These are phyloP conservation scores for Fraxinus pennsylvanica DNA, from an alignment of 257 asterid species.

Conservation along the genomic window DNA sequence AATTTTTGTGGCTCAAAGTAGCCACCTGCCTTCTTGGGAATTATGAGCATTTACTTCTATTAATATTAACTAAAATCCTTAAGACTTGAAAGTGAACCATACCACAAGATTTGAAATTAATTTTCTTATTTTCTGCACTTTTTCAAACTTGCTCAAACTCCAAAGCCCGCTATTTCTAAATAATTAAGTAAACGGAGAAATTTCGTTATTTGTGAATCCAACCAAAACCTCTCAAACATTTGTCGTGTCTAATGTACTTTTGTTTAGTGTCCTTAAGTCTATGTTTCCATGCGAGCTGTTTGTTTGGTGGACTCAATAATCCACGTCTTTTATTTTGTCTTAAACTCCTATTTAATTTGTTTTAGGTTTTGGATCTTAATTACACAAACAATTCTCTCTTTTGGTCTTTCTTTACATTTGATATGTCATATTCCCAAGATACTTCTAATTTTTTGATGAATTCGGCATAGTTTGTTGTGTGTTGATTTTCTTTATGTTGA, in stretches of 20 bases:
- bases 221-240: constrained; percentile 20
- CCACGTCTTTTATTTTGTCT: constrained; percentile 31
- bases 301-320: constrained; percentile 22
- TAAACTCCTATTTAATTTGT: constrained; percentile 2
- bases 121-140: no score
- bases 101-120: no score
- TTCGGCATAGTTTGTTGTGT: not conserved
- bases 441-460: not conserved
- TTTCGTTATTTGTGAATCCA: constrained; percentile 6
- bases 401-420: not conserved
- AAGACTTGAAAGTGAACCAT: no score
- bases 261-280: constrained; percentile 33
- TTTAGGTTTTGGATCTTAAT: constrained; percentile 15
- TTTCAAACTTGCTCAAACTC: not conserved
- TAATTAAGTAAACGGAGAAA: not conserved
- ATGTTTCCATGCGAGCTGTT: constrained; percentile 37
- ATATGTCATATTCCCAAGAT: not conserved
- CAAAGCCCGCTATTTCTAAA: not conserved
- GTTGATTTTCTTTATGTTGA: not conserved
- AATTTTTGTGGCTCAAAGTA: no score
- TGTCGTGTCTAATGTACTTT: constrained; percentile 43
- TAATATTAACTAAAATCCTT: no score
- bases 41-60: no score
- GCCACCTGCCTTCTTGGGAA: no score
- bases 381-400: not conserved